Evolutionary conservation across 768 basidiomycete genomes (phyloP).

Genomic region (Podaxis sp.): DNA sequence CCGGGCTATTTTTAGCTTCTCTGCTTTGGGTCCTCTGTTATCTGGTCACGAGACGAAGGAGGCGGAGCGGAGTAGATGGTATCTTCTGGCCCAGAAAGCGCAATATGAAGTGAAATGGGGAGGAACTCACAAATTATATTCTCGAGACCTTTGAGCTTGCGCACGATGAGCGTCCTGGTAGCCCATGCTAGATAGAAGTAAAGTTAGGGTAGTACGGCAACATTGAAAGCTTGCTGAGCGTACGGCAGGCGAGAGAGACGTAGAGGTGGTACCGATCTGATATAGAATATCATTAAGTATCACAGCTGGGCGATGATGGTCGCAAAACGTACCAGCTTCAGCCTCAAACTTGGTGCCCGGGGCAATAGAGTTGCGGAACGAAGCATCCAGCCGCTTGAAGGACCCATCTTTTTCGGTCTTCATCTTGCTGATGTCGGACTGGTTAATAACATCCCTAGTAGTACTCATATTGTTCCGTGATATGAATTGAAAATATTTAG

Average conservation of each 20-base stretch:
- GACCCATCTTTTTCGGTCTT: slow-evolving; percentile 59
- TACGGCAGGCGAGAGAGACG: slow-evolving; percentile 85
- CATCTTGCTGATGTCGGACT: slow-evolving; percentile 56
- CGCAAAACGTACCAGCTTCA: slow-evolving; percentile 61
- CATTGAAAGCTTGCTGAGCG: slow-evolving; percentile 24
- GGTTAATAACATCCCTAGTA: slow-evolving; percentile 31
- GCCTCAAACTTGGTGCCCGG: slow-evolving; percentile 48
- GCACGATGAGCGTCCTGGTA: slow-evolving; percentile 82
- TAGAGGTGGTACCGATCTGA: slow-evolving; percentile 90
- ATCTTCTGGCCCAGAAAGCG: not conserved
- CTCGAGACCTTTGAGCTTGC: slow-evolving; percentile 92
- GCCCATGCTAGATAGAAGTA: slow-evolving; percentile 73
- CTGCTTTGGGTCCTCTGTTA: not conserved
- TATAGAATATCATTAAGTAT: slow-evolving; percentile 6
- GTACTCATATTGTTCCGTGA: slow-evolving; percentile 26
- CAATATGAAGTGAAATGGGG: not conserved
- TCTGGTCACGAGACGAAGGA: not conserved
- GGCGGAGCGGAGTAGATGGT: not conserved
- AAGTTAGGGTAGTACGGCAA: slow-evolving; percentile 7
- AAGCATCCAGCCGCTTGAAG: slow-evolving; percentile 50
- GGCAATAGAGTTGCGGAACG: slow-evolving; percentile 55
- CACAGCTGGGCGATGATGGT: not conserved
- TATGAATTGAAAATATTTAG: not conserved
- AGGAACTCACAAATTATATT: slow-evolving; percentile 67
- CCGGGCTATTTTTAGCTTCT: not conserved